phyloP scores from a whole-genome alignment of 306 rosid genomes.

The Adenanthera pavonina region DNA sequence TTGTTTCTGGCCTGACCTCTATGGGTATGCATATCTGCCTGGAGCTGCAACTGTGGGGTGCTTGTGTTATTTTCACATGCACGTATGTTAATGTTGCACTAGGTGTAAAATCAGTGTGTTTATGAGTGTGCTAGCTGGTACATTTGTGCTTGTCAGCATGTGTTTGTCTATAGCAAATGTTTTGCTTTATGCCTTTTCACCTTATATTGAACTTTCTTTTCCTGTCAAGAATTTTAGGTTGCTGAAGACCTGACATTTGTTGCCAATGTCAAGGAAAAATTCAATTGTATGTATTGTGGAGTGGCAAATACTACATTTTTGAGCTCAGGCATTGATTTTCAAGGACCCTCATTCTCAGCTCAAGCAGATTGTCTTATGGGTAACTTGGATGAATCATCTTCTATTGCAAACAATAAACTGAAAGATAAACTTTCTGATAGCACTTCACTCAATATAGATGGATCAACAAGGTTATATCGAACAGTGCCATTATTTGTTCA shows the following conservation, averaged over 20 bases:
- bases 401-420: constrained; percentile 35
- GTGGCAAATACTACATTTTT: constrained; percentile 42
- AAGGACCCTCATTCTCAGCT: constrained; percentile 31
- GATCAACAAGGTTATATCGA: constrained; percentile 36
- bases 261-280: constrained; percentile 60
- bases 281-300: constrained; percentile 47
- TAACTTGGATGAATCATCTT: constrained; percentile 40
- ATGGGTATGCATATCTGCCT: constrained; percentile 3
- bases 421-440: constrained; percentile 39
- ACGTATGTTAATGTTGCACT: neutral
- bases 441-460: constrained; percentile 32
- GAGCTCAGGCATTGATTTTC: constrained; percentile 33
- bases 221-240: constrained; percentile 61
- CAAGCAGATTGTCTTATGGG: constrained; percentile 35
- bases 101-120: constrained; percentile 1
- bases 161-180: neutral
- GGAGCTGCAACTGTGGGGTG: neutral
- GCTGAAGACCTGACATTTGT: constrained; percentile 66
- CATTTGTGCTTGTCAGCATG: neutral
- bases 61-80: neutral
- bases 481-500: constrained; percentile 45
- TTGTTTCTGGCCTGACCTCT: too few species aligned
- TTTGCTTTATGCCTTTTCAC: constrained; percentile 16
- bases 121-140: neutral
- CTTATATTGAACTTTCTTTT: constrained; percentile 43